Evolutionary conservation across 768 basidiomycete genomes (phyloP).

Genomic region (Suillus tomentosus): DNA sequence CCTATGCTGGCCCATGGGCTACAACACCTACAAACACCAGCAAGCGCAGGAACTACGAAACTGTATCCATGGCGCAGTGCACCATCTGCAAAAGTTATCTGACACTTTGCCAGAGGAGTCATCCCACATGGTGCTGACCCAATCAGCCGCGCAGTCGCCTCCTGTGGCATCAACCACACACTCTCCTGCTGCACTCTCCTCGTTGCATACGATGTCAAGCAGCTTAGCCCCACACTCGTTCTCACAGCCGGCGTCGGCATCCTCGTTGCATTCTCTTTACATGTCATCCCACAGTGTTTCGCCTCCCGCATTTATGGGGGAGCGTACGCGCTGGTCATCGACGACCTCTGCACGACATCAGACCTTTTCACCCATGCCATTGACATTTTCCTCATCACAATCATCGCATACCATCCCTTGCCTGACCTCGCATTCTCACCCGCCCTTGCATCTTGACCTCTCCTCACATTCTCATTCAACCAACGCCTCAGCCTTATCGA

Average conservation of each 20-base stretch:
- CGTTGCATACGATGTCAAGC: constrained; percentile 5
- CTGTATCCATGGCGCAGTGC: constrained; percentile 58
- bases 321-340: constrained; percentile 15
- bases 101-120: constrained; percentile 19
- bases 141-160: background rate
- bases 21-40: constrained; percentile 46
- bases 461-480: background rate
- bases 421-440: constrained; percentile 3
- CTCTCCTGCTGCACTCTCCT: background rate
- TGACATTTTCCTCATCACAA: constrained; percentile 4
- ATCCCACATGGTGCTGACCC: background rate
- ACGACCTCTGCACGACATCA: constrained; percentile 12
- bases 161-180: background rate
- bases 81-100: constrained; percentile 21
- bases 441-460: background rate
- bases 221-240: constrained; percentile 3
- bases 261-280: background rate
- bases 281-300: background rate
- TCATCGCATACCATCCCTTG: constrained; percentile 3
- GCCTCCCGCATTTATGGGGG: constrained; percentile 7
- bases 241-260: constrained; percentile 1
- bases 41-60: constrained; percentile 47
- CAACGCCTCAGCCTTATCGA: too few relatives aligned
- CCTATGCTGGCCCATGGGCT: constrained; percentile 68
- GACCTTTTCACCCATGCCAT: background rate